These are phyloP conservation scores for Scenedesmus sp. DNA, from an alignment of 163 green algal species.

Conservation along the genomic window DNA sequence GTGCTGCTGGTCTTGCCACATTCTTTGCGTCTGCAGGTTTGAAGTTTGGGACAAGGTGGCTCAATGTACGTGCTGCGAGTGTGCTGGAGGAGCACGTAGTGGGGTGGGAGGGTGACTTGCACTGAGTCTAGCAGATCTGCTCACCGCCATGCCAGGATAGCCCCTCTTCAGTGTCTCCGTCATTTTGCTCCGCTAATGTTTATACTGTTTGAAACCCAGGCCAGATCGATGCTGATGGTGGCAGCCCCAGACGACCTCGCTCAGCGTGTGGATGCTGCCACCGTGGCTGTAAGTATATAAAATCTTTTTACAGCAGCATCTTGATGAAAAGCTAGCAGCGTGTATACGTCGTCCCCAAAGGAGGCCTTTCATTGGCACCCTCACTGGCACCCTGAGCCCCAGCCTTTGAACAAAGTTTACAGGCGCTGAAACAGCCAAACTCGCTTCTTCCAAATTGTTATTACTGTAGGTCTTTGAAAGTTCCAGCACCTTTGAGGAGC, in stretches of 20 bases:
- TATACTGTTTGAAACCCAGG: neutral
- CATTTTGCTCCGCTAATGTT: constrained; percentile 62
- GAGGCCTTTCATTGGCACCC: too few relatives aligned
- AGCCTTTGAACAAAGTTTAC: neutral
- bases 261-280: neutral
- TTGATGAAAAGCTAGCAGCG: neutral
- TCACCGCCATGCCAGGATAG: constrained; percentile 81
- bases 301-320: neutral
- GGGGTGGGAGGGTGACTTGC: neutral
- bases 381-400: neutral
- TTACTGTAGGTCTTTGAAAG: too few relatives aligned
- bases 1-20: neutral
- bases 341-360: neutral
- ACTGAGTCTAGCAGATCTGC: neutral
- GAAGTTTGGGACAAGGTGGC: too few relatives aligned
- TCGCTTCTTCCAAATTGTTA: neutral
- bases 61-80: neutral
- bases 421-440: too few relatives aligned
- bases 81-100: neutral
- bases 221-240: neutral
- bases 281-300: neutral
- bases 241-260: neutral
- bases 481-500: too few relatives aligned
- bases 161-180: constrained; percentile 83
- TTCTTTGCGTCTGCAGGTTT: neutral